Evolutionary conservation across 768 basidiomycete species (phyloP), one percentile per base, ranked within the genome.

Genomic region (Suillus placidus): DNA sequence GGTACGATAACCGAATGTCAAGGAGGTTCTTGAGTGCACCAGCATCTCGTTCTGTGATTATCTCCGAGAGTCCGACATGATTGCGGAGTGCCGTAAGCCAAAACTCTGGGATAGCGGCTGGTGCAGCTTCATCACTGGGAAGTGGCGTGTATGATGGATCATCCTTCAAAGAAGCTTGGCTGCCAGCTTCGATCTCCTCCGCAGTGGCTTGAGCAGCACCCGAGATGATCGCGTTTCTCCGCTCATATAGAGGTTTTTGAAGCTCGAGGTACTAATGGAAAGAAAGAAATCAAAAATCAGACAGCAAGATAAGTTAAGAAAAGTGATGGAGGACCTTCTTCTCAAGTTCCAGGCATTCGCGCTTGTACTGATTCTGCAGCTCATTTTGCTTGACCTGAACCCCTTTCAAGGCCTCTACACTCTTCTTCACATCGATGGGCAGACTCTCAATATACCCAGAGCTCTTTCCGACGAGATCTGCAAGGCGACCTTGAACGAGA

Each of bases 1-100:
- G 84, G 77, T 97, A 97, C 57, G 88, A 84, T 67, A 97, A 82
- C 56, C 85, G 85, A 69, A 99, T 85, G 73, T 99, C 94, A 67
- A 80, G 81, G 64, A 99, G 87, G 71, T 84, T 78, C 79, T 93
- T 93, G 74, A 99, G 88, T 9, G 95, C 96, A 55, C 75, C 88
- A 67, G 83, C 94, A 76, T 99, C 97, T 64, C 92, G 90, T 72
- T 99, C 95, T 32, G 94, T 97, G 82, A 99, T 94, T 74, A 95
- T 83, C 23, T 96, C 95, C 51, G 85, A 84, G 63, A 98, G 84
- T 60, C 87, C 93, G 63, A 91, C 78, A 77, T 99, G 95, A 79
- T 97, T 99, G 69, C 92, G 88, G 62, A 99, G 84, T 3, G 95
- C 94, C 1, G 97, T 99, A 71, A 97, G 88, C 97, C 97, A 99